Evolutionary conservation across 768 basidiomycete species (phyloP).

Genomic region (Nidula microcarpa): DNA sequence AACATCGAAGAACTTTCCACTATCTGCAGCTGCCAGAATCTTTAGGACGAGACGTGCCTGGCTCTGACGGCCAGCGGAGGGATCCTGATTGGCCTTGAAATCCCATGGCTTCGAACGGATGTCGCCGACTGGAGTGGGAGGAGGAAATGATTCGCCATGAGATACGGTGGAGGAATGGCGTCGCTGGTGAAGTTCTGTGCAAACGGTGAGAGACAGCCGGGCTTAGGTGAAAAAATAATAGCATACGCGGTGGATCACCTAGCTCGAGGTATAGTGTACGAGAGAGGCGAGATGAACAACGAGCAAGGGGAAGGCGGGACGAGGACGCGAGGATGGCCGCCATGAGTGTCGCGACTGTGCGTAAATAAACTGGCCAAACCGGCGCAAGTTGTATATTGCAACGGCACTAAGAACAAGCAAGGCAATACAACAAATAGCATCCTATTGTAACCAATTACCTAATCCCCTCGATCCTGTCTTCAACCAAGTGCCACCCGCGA

Average conservation of each 20-base stretch:
- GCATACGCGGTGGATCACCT: neutral
- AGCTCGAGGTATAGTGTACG: neutral
- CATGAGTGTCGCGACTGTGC: neutral
- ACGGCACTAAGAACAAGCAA: too few relatives aligned
- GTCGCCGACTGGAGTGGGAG: neutral
- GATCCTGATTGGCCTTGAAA: conserved; percentile 3
- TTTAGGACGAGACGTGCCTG: conserved; percentile 10
- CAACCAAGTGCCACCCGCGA: too few relatives aligned
- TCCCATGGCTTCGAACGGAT: neutral
- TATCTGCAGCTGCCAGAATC: conserved; percentile 32
- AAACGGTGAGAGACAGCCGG: neutral
- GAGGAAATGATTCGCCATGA: neutral
- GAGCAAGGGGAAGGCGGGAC: neutral
- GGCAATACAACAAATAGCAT: too few relatives aligned
- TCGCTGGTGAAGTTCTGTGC: neutral
- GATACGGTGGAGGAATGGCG: neutral
- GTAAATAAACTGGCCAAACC: too few relatives aligned
- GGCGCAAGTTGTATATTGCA: neutral
- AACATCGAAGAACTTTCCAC: conserved; percentile 30
- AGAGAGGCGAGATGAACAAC: neutral
- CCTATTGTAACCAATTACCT: too few relatives aligned
- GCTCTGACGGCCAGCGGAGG: neutral
- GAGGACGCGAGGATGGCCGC: neutral
- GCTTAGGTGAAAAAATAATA: neutral
- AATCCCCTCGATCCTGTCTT: too few relatives aligned